A percentile compares a stretch with the other conserved stretches of the same genome.
These are phyloP conservation scores for Cryptococcus sp. DNA, from an alignment of 1,284 basidiomycete genomes.

Conservation along the genomic window DNA sequence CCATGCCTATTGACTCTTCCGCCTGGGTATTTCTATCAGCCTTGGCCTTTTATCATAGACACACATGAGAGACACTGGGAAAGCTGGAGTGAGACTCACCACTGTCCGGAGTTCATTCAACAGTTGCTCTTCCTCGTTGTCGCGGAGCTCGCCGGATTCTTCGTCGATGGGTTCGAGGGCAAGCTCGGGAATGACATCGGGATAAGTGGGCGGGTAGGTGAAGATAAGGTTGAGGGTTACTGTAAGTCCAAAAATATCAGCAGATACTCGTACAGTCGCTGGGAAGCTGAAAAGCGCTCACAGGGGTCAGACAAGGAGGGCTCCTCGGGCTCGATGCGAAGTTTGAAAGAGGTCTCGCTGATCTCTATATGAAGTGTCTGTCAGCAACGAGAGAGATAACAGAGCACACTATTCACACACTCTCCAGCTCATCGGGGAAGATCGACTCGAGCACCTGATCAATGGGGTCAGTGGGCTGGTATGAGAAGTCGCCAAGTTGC, in stretches of 20 bases:
- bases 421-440: slow-evolving; percentile 87
- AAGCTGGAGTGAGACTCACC: slow-evolving; percentile 53
- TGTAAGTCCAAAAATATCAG: slow-evolving; percentile 46
- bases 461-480: neutral
- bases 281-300: slow-evolving; percentile 6
- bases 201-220: slow-evolving; percentile 66
- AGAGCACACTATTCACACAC: slow-evolving; percentile 58
- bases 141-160: slow-evolving; percentile 50
- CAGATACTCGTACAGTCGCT: neutral
- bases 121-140: slow-evolving; percentile 62
- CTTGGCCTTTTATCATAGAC: neutral
- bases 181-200: slow-evolving; percentile 72
- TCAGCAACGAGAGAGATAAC: slow-evolving; percentile 52
- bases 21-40: slow-evolving; percentile 57
- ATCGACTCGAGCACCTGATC: slow-evolving; percentile 87
- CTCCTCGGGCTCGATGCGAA: slow-evolving; percentile 86
- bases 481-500: neutral
- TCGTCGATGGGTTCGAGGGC: slow-evolving; percentile 65
- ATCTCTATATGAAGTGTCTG: slow-evolving; percentile 62
- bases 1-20: slow-evolving; percentile 88
- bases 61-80: neutral
- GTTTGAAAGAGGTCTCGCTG: slow-evolving; percentile 74
- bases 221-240: slow-evolving; percentile 74
- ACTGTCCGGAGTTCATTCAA: slow-evolving; percentile 61
- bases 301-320: slow-evolving; percentile 45